These are phyloP conservation scores for Trichoderma koningii DNA, from an alignment of 2,329 filamentous ascomycete species.

Conservation along the genomic window DNA sequence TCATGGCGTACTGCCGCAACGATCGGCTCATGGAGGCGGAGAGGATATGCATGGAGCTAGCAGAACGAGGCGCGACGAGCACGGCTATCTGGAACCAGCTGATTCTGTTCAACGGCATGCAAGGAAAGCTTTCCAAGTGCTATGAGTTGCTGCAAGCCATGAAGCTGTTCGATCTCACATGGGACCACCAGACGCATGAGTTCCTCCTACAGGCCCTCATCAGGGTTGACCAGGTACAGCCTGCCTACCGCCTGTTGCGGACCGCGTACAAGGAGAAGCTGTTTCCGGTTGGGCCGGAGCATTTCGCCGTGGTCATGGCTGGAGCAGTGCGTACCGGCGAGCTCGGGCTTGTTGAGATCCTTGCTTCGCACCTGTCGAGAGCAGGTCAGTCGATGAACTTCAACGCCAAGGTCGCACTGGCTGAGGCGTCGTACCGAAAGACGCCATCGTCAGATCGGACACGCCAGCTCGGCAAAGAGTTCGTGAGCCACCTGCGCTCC, in stretches of 20 bases:
- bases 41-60: conserved; percentile 50
- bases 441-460: conserved; percentile 35
- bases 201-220: conserved; percentile 53
- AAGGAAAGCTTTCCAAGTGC: conserved; percentile 55
- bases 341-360: conserved; percentile 44
- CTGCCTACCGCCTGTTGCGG: conserved; percentile 53
- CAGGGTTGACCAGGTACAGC: conserved; percentile 51
- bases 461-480: conserved; percentile 34
- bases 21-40: conserved; percentile 42
- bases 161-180: conserved; percentile 49
- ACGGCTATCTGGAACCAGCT: conserved; percentile 78
- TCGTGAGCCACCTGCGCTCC: conserved; percentile 37
- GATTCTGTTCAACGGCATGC: conserved; percentile 67
- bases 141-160: conserved; percentile 53
- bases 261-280: conserved; percentile 47
- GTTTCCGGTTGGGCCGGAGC: conserved; percentile 50
- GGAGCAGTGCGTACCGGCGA: conserved; percentile 52
- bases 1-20: conserved; percentile 64
- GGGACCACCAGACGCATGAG: conserved; percentile 54
- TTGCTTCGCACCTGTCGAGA: conserved; percentile 48
- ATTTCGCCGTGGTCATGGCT: conserved; percentile 57
- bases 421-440: conserved; percentile 42
- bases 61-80: conserved; percentile 52
- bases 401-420: conserved; percentile 46
- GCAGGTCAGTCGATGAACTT: conserved; percentile 48